These are phyloP conservation scores for Penicillium desertorum DNA, from an alignment of 495 filamentous ascomycete genomes.

Conservation along the genomic window DNA sequence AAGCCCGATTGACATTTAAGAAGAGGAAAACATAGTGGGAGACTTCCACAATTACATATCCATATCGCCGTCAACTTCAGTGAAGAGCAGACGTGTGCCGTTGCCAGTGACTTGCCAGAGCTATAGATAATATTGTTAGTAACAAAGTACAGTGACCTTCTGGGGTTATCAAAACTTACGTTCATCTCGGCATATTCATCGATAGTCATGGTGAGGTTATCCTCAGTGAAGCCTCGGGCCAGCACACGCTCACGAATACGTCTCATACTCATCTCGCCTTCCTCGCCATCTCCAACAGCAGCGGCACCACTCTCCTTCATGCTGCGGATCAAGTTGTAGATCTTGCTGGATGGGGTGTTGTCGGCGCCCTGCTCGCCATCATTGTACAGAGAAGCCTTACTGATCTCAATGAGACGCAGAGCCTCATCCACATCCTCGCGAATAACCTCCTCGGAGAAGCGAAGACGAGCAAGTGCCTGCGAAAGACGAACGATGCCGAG, in stretches of 20 bases:
- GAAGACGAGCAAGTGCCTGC: conserved; percentile 90
- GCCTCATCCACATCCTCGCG: conserved; percentile 96
- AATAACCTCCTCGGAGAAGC: conserved; percentile 78
- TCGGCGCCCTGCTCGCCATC: conserved; percentile 61
- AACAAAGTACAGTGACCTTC: conserved; percentile 2
- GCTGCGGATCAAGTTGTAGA: conserved; percentile 86
- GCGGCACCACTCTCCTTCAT: conserved; percentile 82
- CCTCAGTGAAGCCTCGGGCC: conserved; percentile 93
- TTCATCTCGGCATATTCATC: conserved; percentile 85
- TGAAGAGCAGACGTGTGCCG: conserved; percentile 82
- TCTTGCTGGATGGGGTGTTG: conserved; percentile 81
- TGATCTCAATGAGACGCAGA: conserved; percentile 83
- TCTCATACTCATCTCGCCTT: conserved; percentile 79
- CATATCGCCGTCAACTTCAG: conserved; percentile 61
- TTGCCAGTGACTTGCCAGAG: conserved; percentile 93
- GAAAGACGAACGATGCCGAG: conserved; percentile 89
- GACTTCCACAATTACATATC: conserved; percentile 36
- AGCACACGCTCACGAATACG: conserved; percentile 86
- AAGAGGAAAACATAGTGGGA: conserved; percentile 7
- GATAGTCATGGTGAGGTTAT: conserved; percentile 81
- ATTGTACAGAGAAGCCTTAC: conserved; percentile 79
- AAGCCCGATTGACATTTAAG: conserved; percentile 17
- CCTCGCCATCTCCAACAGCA: conserved; percentile 65
- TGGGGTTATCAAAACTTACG: conserved; percentile 59
- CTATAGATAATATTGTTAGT: conserved; percentile 46